phyloP scores from a whole-genome alignment of 805 yeast species.

The Spathaspora girioi region DNA sequence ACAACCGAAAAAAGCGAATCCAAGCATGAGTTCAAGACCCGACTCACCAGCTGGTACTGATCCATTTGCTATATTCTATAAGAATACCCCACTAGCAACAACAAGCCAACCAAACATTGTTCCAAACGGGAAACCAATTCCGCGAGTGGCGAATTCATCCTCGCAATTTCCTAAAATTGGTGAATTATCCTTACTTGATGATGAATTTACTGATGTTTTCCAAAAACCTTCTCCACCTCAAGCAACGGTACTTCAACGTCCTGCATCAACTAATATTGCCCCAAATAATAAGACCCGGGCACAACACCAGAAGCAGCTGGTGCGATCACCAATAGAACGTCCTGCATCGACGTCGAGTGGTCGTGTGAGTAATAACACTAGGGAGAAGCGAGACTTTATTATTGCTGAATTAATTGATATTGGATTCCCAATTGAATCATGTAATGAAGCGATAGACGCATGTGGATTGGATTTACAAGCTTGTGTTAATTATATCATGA shows the following conservation, averaged over 20 bases:
- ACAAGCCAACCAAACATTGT: constrained; percentile 1
- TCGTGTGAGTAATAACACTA: background rate
- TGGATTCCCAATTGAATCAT: constrained; percentile 66
- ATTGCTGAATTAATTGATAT: constrained; percentile 73
- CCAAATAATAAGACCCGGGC: background rate
- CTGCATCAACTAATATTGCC: constrained; percentile 1
- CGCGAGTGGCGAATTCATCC: too few relatives aligned
- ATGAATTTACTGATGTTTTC: constrained; percentile 41
- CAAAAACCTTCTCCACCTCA: background rate
- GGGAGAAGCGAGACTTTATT: constrained; percentile 36
- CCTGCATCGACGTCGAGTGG: background rate
- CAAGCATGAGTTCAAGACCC: too few relatives aligned
- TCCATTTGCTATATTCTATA: constrained; percentile 9
- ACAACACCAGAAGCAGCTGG: too few relatives aligned
- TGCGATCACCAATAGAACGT: background rate
- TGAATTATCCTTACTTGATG: constrained; percentile 29
- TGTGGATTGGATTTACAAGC: constrained; percentile 59
- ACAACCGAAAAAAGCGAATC: background rate
- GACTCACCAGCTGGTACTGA: constrained; percentile 1
- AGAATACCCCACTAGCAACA: background rate
- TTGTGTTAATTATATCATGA: constrained; percentile 68
- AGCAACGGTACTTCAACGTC: constrained; percentile 3
- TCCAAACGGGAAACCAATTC: background rate
- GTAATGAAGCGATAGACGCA: constrained; percentile 55
- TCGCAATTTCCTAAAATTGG: background rate